Evolutionary conservation across 352 stramenopile species (phyloP), one percentile per base, ranked within the genome.

Genomic region (Globisporangium perplexum): DNA sequence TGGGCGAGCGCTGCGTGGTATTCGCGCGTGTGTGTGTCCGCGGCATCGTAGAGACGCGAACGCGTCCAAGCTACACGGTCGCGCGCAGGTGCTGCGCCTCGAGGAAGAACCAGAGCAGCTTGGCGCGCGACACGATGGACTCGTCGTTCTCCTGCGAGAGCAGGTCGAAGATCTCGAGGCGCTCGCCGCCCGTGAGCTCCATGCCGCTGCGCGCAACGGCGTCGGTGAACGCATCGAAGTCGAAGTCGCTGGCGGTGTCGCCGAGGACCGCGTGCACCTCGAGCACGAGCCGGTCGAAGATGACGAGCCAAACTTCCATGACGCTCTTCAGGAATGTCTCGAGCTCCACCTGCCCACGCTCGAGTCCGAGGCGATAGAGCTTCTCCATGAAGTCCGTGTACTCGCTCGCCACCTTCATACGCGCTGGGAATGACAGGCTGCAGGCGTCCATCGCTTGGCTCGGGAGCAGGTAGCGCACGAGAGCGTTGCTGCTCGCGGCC

Each of bases 81-180:
- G 47, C 38, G n/a, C 44, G 33, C n/a, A 69, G 57, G 39, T 69
- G 63, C 42, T 74, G 71, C 1, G 47, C 31, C 23, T 70, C 62
- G 0, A 73, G 51, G 7, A 69, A 47, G 47, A 76, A 73, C 14
- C 39, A 7, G 12, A 67, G 22, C 15, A 71, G 4, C 44, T 59
- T 61, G 35, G 65, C 69, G 10, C 57, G 69, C 0, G 63, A 45
- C 12, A 77, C 53, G 11, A 71, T 28, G 3, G 30, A 63, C 44
- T 64, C 62, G 23, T 75, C 64, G 17, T 69, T 59, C 3, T 86
- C 71, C 7, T 55, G 58, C 12, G 65, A 66, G 24, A 89, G 50
- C 45, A 72, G 33, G 33, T 86, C 75, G 41, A 84, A 87, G 17
- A 82, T 52, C 55, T 89, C 75, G 23, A 83, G 67, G 7, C 74